Evolutionary conservation across 345 rosid species (phyloP).

Genomic region (Mallotus nudiflorus): DNA sequence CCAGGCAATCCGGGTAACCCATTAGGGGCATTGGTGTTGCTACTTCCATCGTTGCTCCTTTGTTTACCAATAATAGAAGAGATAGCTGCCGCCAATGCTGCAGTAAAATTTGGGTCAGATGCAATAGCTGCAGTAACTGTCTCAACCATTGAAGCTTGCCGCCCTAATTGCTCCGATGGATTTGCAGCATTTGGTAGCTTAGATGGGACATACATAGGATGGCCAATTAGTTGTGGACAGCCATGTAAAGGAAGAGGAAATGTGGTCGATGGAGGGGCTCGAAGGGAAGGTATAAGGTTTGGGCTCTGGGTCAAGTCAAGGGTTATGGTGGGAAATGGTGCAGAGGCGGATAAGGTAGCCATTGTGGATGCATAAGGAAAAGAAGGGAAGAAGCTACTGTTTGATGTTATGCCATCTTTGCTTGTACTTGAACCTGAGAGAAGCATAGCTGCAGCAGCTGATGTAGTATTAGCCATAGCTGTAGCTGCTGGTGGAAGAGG

Average conservation of each 20-base stretch:
- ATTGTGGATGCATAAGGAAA: constrained; percentile 68
- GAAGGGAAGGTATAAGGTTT: constrained; percentile 37
- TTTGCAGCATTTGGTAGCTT: constrained; percentile 28
- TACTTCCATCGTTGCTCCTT: constrained; percentile 25
- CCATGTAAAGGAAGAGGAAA: constrained; percentile 52
- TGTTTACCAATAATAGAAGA: constrained; percentile 49
- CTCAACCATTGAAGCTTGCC: constrained; percentile 57
- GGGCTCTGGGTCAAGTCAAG: constrained; percentile 77
- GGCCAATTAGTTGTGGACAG: constrained; percentile 34
- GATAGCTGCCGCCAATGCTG: constrained; percentile 79
- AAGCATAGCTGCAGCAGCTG: constrained; percentile 89
- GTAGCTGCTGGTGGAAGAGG: constrained; percentile 92
- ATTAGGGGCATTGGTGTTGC: constrained; percentile 21
- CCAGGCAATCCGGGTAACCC: constrained; percentile 40
- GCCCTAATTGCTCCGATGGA: constrained; percentile 38
- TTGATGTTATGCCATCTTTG: constrained; percentile 46
- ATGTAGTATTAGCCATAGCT: constrained; percentile 85
- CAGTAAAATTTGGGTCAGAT: constrained; percentile 78
- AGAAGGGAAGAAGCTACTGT: constrained; percentile 40
- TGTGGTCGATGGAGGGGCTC: constrained; percentile 29
- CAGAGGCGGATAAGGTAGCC: constrained; percentile 61
- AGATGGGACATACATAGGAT: constrained; percentile 30
- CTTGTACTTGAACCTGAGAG: constrained; percentile 70
- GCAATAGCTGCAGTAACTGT: constrained; percentile 71
- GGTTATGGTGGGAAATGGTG: constrained; percentile 78